phyloP scores from a whole-genome alignment of 1,284 basidiomycete species.

The Chalciporus sp. region DNA sequence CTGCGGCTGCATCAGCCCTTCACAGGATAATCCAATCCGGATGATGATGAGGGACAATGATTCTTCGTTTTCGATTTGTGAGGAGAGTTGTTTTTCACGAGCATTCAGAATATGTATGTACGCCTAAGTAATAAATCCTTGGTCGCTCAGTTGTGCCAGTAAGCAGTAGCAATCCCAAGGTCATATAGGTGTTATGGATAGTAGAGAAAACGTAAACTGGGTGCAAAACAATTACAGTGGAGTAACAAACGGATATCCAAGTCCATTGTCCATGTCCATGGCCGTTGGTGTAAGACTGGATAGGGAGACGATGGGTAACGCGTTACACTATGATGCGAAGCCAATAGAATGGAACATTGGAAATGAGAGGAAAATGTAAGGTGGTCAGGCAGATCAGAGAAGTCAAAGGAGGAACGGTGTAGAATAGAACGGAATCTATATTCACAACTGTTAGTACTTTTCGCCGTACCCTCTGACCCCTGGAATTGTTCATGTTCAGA shows the following conservation, averaged over 20 bases:
- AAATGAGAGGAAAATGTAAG: conserved; percentile 1
- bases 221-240: conserved; percentile 46
- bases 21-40: conserved; percentile 22
- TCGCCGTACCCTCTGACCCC: conserved; percentile 4
- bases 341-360: conserved; percentile 15
- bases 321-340: conserved; percentile 26
- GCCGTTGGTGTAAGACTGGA: conserved; percentile 39
- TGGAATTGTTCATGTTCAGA: conserved; percentile 24
- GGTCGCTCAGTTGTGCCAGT: conserved; percentile 3
- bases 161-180: conserved; percentile 7
- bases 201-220: conserved; percentile 10
- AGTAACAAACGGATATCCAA: conserved; percentile 62
- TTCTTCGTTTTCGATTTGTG: neutral
- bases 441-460: conserved; percentile 14
- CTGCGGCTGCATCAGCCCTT: conserved; percentile 17
- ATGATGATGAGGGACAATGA: neutral
- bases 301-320: conserved; percentile 29
- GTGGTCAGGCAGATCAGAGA: conserved; percentile 21
- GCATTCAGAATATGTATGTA: neutral
- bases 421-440: conserved; percentile 32
- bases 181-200: conserved; percentile 11
- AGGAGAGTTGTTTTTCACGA: neutral
- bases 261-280: conserved; percentile 68
- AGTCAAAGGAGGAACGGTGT: conserved; percentile 4
- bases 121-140: neutral